phyloP scores from a whole-genome alignment of 345 rosid genomes.

The Ailanthus altissimus region DNA sequence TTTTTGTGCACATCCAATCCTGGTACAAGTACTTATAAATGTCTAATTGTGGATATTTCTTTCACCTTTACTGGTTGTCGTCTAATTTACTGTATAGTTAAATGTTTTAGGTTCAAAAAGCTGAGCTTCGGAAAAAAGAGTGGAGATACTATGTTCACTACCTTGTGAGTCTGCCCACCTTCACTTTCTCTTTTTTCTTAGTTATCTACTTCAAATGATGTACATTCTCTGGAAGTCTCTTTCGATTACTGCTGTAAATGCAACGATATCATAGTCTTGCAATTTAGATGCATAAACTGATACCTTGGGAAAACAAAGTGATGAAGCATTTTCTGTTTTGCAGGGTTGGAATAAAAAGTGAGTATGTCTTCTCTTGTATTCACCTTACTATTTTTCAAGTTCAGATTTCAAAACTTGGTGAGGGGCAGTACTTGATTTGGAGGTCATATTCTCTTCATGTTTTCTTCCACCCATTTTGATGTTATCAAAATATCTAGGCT shows the following conservation, averaged over 20 bases:
- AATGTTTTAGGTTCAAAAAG: conserved; percentile 71
- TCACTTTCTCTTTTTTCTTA: neutral
- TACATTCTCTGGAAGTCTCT: neutral
- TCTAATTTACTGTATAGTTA: conserved; percentile 13
- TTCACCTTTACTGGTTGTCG: neutral
- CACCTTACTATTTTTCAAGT: neutral
- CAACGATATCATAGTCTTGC: neutral
- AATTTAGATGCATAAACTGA: conserved; percentile 18
- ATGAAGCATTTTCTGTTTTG: conserved; percentile 37
- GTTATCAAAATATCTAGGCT: neutral
- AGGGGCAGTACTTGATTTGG: conserved; percentile 3
- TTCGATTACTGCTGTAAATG: neutral
- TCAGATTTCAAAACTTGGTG: conserved; percentile 23
- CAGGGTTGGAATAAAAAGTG: conserved; percentile 99
- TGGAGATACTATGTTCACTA: conserved; percentile 96
- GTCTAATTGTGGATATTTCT: neutral
- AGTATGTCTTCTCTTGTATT: conserved; percentile 41
- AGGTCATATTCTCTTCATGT: conserved; percentile 11
- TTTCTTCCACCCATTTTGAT: neutral
- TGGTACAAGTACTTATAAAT: neutral
- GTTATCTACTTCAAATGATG: neutral
- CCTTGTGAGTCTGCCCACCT: conserved; percentile 58
- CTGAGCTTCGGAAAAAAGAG: conserved; percentile 87
- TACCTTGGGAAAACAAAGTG: conserved; percentile 17
- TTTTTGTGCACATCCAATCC: neutral